Conservation (phyloP, 805 yeast genomes). For the Metschnikowia baotianmanensis region DNA sequence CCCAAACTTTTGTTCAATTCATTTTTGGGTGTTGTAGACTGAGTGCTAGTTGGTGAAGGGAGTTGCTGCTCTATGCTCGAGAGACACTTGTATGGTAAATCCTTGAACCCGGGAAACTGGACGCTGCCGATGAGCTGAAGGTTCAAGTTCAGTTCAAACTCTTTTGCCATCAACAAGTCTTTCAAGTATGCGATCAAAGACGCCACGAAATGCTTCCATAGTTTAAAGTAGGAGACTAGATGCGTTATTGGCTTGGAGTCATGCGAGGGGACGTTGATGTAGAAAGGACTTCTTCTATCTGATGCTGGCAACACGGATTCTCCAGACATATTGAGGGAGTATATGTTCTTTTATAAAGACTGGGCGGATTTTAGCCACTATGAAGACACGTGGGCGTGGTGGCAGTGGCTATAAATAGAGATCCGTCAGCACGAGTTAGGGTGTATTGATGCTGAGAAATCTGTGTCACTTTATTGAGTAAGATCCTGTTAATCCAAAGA, state of each 20-base stretch:
- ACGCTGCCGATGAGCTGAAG: slow-evolving; percentile 38
- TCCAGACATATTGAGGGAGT: slow-evolving; percentile 1
- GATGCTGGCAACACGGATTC: slow-evolving; percentile 28
- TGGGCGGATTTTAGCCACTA: too few species aligned
- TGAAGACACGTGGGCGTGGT: background rate
- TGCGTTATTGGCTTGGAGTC: slow-evolving; percentile 41
- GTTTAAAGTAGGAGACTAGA: slow-evolving; percentile 37
- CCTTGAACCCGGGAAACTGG: slow-evolving; percentile 45
- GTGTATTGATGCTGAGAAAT: too few species aligned
- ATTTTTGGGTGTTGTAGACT: slow-evolving; percentile 14
- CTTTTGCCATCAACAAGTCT: slow-evolving; percentile 49
- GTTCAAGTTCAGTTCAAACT: slow-evolving; percentile 34
- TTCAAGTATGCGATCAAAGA: slow-evolving; percentile 36
- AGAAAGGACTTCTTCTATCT: slow-evolving; percentile 38
- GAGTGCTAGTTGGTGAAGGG: slow-evolving; percentile 14
- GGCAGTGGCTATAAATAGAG: background rate
- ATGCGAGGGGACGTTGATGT: slow-evolving; percentile 35
- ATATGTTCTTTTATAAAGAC: too few species aligned
- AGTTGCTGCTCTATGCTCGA: slow-evolving; percentile 15
- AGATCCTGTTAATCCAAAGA: too few species aligned
- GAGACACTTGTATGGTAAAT: slow-evolving; percentile 27
- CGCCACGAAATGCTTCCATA: slow-evolving; percentile 40
- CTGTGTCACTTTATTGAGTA: too few species aligned
- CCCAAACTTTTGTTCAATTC: slow-evolving; percentile 14
- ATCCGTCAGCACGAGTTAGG: too few species aligned